A percentile compares a stretch with the other conserved stretches of the same genome.
Conservation (phyloP, 2,329 filamentous ascomycete species). For the Beauveria sp. region DNA sequence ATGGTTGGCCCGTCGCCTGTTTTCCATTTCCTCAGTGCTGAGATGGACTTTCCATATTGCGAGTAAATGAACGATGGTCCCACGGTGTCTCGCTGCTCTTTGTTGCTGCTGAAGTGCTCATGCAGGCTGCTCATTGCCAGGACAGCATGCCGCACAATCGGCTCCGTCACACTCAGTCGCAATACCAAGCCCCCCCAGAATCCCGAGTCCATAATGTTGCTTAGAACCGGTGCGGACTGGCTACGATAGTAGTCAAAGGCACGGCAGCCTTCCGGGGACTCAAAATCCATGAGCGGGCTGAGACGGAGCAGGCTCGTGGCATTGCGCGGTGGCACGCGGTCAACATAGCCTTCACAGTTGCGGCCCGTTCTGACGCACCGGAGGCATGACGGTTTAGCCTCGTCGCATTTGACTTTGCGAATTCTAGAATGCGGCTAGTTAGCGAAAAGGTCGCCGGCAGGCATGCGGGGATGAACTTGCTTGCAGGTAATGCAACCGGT, state of each 20-base stretch:
- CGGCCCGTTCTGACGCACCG: constrained; percentile 48
- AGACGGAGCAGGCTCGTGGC: constrained; percentile 11
- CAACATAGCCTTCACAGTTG: constrained; percentile 47
- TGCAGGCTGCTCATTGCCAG: constrained; percentile 43
- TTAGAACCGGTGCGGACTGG: constrained; percentile 31
- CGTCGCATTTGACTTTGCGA: constrained; percentile 50
- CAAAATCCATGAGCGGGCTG: constrained; percentile 16
- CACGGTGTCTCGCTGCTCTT: constrained; percentile 11
- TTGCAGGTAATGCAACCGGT: constrained; percentile 50
- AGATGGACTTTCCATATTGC: constrained; percentile 42
- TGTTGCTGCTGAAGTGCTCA: constrained; percentile 22
- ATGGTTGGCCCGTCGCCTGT: constrained; percentile 24
- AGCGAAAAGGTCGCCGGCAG: constrained; percentile 1
- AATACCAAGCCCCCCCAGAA: constrained; percentile 40
- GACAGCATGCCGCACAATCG: constrained; percentile 40
- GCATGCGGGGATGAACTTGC: constrained; percentile 26
- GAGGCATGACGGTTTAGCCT: constrained; percentile 43
- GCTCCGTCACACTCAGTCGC: constrained; percentile 36
- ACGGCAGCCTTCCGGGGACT: constrained; percentile 16
- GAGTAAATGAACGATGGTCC: constrained; percentile 18
- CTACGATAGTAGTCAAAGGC: constrained; percentile 28
- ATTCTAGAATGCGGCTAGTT: constrained; percentile 27
- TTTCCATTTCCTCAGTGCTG: constrained; percentile 30
- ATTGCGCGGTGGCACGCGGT: constrained; percentile 12
- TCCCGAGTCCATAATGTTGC: constrained; percentile 32